These are phyloP conservation scores for Elymus sibiricus DNA, from an alignment of 176 grass and related monocot genomes.

Conservation along the genomic window DNA sequence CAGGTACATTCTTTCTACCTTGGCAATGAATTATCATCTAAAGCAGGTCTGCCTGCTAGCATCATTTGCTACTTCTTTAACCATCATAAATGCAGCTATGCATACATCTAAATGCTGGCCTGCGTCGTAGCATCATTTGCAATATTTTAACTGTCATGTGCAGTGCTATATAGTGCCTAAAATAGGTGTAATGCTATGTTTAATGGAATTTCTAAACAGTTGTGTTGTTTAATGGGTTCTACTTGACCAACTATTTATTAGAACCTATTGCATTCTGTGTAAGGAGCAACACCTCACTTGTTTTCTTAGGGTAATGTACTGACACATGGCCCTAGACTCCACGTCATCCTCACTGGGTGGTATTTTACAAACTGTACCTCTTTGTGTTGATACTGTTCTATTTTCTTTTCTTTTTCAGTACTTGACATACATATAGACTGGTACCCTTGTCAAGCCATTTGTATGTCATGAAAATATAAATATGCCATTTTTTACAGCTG, in stretches of 20 bases:
- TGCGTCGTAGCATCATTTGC: not conserved
- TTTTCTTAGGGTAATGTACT: not conserved
- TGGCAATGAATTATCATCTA: not conserved
- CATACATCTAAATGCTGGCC: not conserved
- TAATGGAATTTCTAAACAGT: not conserved
- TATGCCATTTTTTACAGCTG: not conserved
- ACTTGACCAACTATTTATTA: not conserved
- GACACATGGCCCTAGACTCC: not conserved
- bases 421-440: not conserved
- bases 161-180: not conserved
- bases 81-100: not conserved
- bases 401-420: not conserved
- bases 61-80: not conserved
- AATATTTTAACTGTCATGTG: not conserved
- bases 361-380: not conserved
- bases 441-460: not conserved
- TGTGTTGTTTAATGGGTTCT: not conserved
- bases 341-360: not conserved
- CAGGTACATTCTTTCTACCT: slow-evolving; percentile 54
- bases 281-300: not conserved
- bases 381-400: not conserved
- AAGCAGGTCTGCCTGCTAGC: not conserved
- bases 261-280: not conserved
- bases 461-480: slow-evolving; percentile 7
- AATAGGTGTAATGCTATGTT: not conserved